These are phyloP conservation scores for Quercus suber DNA, from an alignment of 306 rosid species.

Conservation along the genomic window DNA sequence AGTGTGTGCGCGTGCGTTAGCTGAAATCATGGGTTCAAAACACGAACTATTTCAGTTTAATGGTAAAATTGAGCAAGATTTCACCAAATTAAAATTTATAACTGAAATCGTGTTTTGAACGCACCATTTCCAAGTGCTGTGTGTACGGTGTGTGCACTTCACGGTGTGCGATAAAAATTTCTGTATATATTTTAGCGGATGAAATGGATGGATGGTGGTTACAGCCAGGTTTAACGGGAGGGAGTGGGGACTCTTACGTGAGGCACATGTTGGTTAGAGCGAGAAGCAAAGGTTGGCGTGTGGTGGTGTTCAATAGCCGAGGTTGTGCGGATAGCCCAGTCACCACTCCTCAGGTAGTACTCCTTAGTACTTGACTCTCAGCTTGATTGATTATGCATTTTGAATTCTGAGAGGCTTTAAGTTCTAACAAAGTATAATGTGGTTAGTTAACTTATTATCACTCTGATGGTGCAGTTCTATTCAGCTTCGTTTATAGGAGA, in stretches of 20 bases:
- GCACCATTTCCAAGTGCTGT: too few species aligned
- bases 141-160: too few species aligned
- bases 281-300: slow-evolving; percentile 73
- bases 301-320: slow-evolving; percentile 83
- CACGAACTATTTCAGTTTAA: too few species aligned
- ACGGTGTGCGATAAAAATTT: too few species aligned
- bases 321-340: slow-evolving; percentile 92
- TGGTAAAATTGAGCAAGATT: too few species aligned
- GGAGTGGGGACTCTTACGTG: slow-evolving; percentile 79
- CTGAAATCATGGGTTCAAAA: too few species aligned
- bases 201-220: slow-evolving; percentile 1
- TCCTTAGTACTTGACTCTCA: background rate
- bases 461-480: slow-evolving; percentile 78
- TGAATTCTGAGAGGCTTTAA: background rate
- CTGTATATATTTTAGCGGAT: background rate
- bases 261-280: slow-evolving; percentile 81
- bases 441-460: slow-evolving; percentile 8
- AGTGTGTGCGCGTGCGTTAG: too few species aligned
- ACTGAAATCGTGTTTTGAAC: too few species aligned
- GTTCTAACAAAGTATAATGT: slow-evolving; percentile 16
- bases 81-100: too few species aligned
- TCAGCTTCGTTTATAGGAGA: slow-evolving; percentile 96
- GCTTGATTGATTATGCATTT: background rate
- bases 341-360: slow-evolving; percentile 77
- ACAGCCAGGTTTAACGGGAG: slow-evolving; percentile 98